Conservation (phyloP, 371 early-diverging fungal species). For the Mucor irregularis region DNA sequence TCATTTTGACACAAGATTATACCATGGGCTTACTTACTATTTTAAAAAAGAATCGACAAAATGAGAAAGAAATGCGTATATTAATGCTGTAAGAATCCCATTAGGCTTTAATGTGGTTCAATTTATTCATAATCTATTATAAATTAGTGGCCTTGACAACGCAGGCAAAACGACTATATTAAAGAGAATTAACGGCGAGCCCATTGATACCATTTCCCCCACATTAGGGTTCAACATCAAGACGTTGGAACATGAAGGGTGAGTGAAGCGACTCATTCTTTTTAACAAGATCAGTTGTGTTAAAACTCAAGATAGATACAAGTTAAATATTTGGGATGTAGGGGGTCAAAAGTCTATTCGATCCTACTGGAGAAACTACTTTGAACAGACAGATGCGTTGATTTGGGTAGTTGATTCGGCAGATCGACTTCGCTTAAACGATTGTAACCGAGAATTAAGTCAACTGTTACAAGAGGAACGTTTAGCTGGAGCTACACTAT, state of each 20-base stretch:
- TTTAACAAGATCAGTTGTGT: background rate
- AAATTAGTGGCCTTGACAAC: slow-evolving; percentile 93
- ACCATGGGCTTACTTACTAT: slow-evolving; percentile 96
- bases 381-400: slow-evolving; percentile 98
- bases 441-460: slow-evolving; percentile 79
- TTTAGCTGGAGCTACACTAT: slow-evolving; percentile 88
- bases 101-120: background rate
- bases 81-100: slow-evolving; percentile 69
- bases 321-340: slow-evolving; percentile 82
- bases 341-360: slow-evolving; percentile 98
- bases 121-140: background rate
- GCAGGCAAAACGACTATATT: slow-evolving; percentile 99
- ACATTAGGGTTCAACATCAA: slow-evolving; percentile 97
- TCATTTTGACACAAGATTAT: too few species aligned
- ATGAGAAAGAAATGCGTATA: slow-evolving; percentile 35
- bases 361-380: slow-evolving; percentile 99
- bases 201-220: slow-evolving; percentile 93
- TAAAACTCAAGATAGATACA: slow-evolving; percentile 17
- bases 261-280: too few species aligned
- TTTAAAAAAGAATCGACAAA: slow-evolving; percentile 48
- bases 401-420: slow-evolving; percentile 99
- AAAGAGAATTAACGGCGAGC: slow-evolving; percentile 91
- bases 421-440: slow-evolving; percentile 80
- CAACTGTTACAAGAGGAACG: slow-evolving; percentile 87
- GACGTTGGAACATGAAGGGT: slow-evolving; percentile 85